A percentile compares a stretch with the other conserved stretches of the same genome.
These are phyloP conservation scores for Capsella rubella DNA, from an alignment of 441 rosid genomes.

Conservation along the genomic window DNA sequence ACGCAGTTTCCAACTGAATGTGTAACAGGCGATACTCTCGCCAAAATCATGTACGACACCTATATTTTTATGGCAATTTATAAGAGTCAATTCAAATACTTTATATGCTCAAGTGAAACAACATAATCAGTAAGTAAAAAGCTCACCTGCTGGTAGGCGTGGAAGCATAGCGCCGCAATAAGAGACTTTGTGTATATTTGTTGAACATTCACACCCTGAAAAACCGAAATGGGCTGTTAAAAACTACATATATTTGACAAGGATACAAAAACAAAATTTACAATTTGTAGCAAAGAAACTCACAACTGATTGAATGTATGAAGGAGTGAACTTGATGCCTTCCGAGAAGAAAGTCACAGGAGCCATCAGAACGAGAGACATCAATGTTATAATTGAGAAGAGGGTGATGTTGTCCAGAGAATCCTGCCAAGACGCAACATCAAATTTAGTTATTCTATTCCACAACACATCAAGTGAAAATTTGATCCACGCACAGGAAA, in stretches of 20 bases:
- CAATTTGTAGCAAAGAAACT: slow-evolving; percentile 47
- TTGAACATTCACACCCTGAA: slow-evolving; percentile 86
- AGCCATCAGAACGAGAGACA: slow-evolving; percentile 84
- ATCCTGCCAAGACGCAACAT: slow-evolving; percentile 58
- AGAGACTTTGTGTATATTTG: slow-evolving; percentile 70
- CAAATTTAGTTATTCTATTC: background rate
- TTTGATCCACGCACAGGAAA: slow-evolving; percentile 16
- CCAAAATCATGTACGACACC: slow-evolving; percentile 96
- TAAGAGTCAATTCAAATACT: background rate
- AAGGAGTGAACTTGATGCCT: slow-evolving; percentile 92
- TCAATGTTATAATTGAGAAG: slow-evolving; percentile 89
- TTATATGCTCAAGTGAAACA: background rate
- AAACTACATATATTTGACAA: slow-evolving; percentile 4
- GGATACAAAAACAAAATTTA: background rate
- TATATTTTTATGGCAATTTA: slow-evolving; percentile 44
- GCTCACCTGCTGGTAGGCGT: slow-evolving; percentile 97
- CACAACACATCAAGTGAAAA: background rate
- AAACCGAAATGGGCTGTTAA: slow-evolving; percentile 29
- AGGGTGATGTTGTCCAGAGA: slow-evolving; percentile 96
- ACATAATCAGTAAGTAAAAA: slow-evolving; percentile 14
- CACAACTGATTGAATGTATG: slow-evolving; percentile 80
- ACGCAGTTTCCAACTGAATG: slow-evolving; percentile 99
- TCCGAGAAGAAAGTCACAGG: slow-evolving; percentile 84
- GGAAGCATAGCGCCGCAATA: slow-evolving; percentile 90
- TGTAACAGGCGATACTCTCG: slow-evolving; percentile 97